A percentile compares a stretch with the other conserved stretches of the same genome.
Evolutionary conservation across 2,329 filamentous ascomycete genomes (phyloP).

Genomic region (Aspergillus tanneri): DNA sequence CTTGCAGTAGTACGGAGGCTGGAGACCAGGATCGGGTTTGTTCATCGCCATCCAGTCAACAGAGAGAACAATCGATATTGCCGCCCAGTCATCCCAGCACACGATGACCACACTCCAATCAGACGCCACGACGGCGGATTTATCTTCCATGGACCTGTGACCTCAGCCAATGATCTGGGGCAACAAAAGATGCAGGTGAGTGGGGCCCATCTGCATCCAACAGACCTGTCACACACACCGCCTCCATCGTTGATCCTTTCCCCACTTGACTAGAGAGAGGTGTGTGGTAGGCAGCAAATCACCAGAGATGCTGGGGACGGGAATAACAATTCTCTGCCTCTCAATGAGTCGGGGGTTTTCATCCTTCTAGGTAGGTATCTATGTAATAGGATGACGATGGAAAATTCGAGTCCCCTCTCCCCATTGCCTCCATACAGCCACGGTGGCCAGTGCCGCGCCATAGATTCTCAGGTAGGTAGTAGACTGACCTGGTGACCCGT

Average conservation of each 20-base stretch:
- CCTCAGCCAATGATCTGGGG: neutral
- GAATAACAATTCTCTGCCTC: no score
- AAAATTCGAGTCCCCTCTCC: neutral
- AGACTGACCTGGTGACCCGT: constrained; percentile 9
- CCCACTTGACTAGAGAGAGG: no score
- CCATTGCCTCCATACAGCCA: constrained; percentile 10
- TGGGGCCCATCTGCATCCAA: constrained; percentile 2
- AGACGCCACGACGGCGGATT: neutral
- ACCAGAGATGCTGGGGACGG: no score
- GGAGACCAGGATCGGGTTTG: constrained; percentile 1
- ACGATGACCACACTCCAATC: constrained; percentile 3
- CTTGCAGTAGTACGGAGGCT: neutral
- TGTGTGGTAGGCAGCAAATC: no score
- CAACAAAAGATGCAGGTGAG: neutral
- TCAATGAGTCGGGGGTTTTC: no score
- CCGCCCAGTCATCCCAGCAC: constrained; percentile 2
- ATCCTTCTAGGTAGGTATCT: no score
- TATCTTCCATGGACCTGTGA: constrained; percentile 4
- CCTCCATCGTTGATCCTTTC: constrained; percentile 11
- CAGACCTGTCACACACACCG: constrained; percentile 23
- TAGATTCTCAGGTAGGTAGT: no score
- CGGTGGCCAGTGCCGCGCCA: constrained; percentile 3
- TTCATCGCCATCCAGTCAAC: neutral
- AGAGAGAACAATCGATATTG: neutral
- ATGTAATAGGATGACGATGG: neutral